Evolutionary conservation across 257 asterid species (phyloP), one percentile per base, ranked within the genome.

Genomic region (Penstemon davidsonii): DNA sequence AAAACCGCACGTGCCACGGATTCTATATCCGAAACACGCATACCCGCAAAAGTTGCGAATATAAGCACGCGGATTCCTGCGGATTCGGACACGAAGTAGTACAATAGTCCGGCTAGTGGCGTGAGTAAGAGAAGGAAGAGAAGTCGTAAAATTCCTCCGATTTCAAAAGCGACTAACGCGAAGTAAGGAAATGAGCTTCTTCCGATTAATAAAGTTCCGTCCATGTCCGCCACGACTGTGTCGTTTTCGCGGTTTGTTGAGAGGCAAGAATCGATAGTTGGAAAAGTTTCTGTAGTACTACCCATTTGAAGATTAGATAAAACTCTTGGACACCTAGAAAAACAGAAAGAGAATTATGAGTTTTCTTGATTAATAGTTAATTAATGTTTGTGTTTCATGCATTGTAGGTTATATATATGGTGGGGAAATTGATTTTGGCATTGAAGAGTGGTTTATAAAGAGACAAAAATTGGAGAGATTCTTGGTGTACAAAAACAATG

Each of bases 211-310:
- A 86, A 50, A 0, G 93, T 86, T 12, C 93, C 93, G 41, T 86
- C 90, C 88, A 86, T 73, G 71, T 82, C 90, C 0, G 93, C 93
- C 4, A 86, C 88, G 33, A 82, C 88, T 0, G 84, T 75, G n/a
- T 80, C 78, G 58, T 81, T 86, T 69, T 84, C 86, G 0, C 88
- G 79, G 3, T 87, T 84, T 3, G 68, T 79, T 2, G 87, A 85
- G 8, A 75, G 43, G 66, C 96, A 89, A 56, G 68, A 57, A 5
- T 79, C 78, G 4, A 87, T 82, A 0, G 64, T 47, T 13, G 92
- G 90, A 49, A 87, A 89, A 4, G 46, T 15, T 8, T 19, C 45
- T 10, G 75, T 36, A 11, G 36, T 25, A 25, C 33, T 60, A 9
- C 71, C 62, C 83, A 75, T 72, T 5, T 37, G n/a, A 36, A 12